phyloP scores from a whole-genome alignment of 225 moss, liverwort and hornwort genomes.

The Climacium dendroides region DNA sequence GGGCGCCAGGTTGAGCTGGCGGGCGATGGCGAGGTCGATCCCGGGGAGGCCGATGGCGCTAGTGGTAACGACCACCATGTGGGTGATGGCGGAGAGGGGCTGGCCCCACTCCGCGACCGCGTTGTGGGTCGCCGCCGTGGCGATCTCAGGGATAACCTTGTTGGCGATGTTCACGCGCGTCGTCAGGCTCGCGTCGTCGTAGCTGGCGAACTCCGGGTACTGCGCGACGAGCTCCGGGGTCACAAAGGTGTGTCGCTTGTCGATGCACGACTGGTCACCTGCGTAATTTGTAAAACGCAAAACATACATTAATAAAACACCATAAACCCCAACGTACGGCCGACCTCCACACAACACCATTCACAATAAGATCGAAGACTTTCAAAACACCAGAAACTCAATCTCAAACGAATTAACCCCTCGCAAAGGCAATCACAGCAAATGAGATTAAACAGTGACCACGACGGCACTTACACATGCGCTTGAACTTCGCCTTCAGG shows the following conservation, averaged over 20 bases:
- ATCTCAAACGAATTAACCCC: neutral
- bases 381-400: neutral
- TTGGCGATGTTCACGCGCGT: constrained; percentile 29
- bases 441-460: neutral
- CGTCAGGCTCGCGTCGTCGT: constrained; percentile 18
- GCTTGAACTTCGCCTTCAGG: constrained; percentile 14
- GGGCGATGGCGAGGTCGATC: constrained; percentile 33
- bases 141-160: constrained; percentile 24
- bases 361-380: neutral
- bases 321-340: neutral
- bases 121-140: neutral
- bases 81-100: constrained; percentile 26
- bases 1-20: constrained; percentile 8
- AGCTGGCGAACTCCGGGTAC: constrained; percentile 27
- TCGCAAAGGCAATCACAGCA: neutral
- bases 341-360: neutral
- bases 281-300: neutral
- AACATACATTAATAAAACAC: neutral
- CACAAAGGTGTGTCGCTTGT: constrained; percentile 36
- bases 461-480: constrained; percentile 10
- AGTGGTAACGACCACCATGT: constrained; percentile 36
- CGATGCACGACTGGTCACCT: constrained; percentile 37
- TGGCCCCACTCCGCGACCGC: constrained; percentile 35
- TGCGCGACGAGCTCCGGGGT: constrained; percentile 22
- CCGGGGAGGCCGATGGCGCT: constrained; percentile 16